A percentile compares a stretch with the other conserved stretches of the same genome.
phyloP scores from a whole-genome alignment of 2,329 filamentous ascomycete species.

The Pyrenochaeta sp. region DNA sequence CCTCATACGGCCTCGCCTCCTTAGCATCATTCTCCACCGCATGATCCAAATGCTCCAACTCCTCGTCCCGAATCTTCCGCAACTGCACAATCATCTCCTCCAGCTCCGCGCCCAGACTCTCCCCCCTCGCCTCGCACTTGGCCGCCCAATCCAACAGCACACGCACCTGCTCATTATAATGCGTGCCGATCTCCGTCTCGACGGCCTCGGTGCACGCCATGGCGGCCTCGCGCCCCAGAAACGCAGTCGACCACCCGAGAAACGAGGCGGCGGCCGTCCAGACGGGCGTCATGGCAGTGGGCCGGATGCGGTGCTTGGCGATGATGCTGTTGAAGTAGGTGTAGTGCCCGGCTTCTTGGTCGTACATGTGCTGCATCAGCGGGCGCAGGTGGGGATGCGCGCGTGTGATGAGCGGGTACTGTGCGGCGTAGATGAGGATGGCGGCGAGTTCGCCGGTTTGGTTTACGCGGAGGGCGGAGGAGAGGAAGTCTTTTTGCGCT shows the following conservation, averaged over 20 bases:
- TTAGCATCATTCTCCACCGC: conserved; percentile 93
- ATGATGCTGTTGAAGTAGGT: conserved; percentile 83
- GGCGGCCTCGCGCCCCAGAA: conserved; percentile 89
- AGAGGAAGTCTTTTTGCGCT: conserved; percentile 47
- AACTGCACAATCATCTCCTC: conserved; percentile 74
- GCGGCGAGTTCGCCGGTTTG: conserved; percentile 98
- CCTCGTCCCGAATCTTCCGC: conserved; percentile 88
- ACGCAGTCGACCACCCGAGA: conserved; percentile 86
- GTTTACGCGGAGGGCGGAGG: conserved; percentile 79
- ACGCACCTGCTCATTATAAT: conserved; percentile 93
- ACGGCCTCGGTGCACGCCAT: conserved; percentile 99
- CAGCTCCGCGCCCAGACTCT: conserved; percentile 82
- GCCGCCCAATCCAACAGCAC: conserved; percentile 81
- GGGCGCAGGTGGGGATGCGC: conserved; percentile 87
- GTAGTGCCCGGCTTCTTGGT: conserved; percentile 91
- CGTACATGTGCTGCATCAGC: conserved; percentile 97
- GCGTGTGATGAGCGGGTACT: conserved; percentile 80
- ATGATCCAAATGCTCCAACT: conserved; percentile 95
- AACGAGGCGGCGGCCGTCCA: conserved; percentile 83
- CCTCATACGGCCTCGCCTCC: conserved; percentile 86
- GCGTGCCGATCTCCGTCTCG: conserved; percentile 94
- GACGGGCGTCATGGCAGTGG: conserved; percentile 89
- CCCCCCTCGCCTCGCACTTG: conserved; percentile 77
- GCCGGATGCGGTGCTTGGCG: conserved; percentile 85
- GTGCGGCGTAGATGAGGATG: conserved; percentile 89